These are phyloP conservation scores for Arctium minus DNA, from an alignment of 129 eudicot genomes.

Conservation along the genomic window DNA sequence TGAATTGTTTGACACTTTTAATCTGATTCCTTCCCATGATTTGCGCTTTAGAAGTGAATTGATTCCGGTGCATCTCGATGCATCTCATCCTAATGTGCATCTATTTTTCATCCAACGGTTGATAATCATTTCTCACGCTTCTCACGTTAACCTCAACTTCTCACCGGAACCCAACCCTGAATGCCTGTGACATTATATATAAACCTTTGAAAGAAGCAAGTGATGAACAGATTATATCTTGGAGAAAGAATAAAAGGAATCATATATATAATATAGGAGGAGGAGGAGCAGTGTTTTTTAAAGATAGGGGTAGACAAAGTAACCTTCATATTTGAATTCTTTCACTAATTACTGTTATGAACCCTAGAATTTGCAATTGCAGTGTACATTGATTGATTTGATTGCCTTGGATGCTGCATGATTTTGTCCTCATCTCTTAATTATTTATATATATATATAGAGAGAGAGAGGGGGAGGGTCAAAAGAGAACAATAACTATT, in stretches of 20 bases:
- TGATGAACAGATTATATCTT: constrained; percentile 27
- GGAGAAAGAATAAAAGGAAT: constrained; percentile 14
- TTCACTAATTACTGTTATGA: constrained; percentile 24
- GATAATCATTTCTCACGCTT: too few species aligned
- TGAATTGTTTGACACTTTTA: too few species aligned
- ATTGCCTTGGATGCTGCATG: constrained; percentile 35
- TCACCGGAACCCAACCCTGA: neutral
- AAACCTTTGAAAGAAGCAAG: constrained; percentile 7
- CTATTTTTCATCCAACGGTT: too few species aligned
- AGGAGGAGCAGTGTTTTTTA: constrained; percentile 3
- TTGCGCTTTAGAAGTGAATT: too few species aligned
- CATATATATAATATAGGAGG: neutral
- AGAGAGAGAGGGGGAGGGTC: too few species aligned
- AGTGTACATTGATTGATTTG: constrained; percentile 34
- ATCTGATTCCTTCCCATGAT: too few species aligned
- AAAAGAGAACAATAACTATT: too few species aligned
- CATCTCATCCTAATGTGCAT: too few species aligned
- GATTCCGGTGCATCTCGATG: too few species aligned
- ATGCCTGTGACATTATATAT: constrained; percentile 18
- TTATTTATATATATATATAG: too few species aligned
- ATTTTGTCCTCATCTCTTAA: constrained; percentile 20
- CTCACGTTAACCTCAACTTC: too few species aligned
- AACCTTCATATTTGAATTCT: constrained; percentile 24
- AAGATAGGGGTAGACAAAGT: constrained; percentile 20
- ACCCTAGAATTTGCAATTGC: constrained; percentile 30